These are phyloP conservation scores for Chenopodium suecicum DNA, from an alignment of 148 eudicot genomes.

Conservation along the genomic window DNA sequence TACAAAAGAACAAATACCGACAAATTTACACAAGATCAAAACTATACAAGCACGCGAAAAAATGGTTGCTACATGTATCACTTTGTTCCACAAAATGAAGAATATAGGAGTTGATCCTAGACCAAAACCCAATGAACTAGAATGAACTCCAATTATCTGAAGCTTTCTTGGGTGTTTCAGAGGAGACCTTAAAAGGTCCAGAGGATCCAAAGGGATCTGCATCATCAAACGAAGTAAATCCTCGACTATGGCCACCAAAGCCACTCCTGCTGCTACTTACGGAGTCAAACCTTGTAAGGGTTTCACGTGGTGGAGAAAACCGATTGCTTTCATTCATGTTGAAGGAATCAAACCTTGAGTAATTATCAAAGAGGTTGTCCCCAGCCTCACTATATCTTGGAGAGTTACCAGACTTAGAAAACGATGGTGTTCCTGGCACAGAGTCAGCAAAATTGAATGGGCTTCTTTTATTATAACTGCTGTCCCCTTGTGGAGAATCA, in stretches of 20 bases:
- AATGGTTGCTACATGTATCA: slow-evolving; percentile 7
- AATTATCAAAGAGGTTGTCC: slow-evolving; percentile 64
- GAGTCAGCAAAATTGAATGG: slow-evolving; percentile 75
- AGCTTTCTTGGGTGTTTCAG: slow-evolving; percentile 60
- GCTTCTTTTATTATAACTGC: slow-evolving; percentile 49
- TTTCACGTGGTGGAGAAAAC: slow-evolving; percentile 58
- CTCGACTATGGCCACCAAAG: slow-evolving; percentile 55
- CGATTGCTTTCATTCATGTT: slow-evolving; percentile 37
- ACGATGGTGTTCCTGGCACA: slow-evolving; percentile 76
- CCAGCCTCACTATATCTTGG: slow-evolving; percentile 63
- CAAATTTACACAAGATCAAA: slow-evolving; percentile 16
- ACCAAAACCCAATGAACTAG: slow-evolving; percentile 29
- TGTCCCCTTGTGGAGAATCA: slow-evolving; percentile 59
- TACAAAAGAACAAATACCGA: slow-evolving; percentile 12
- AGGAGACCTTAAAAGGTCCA: slow-evolving; percentile 81
- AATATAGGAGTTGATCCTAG: neutral
- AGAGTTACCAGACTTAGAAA: slow-evolving; percentile 68
- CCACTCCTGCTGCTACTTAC: slow-evolving; percentile 58
- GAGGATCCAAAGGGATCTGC: slow-evolving; percentile 87
- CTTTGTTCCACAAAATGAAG: neutral
- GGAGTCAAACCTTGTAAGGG: slow-evolving; percentile 75
- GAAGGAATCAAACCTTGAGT: slow-evolving; percentile 58
- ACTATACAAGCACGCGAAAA: slow-evolving; percentile 30
- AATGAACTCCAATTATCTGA: slow-evolving; percentile 81
- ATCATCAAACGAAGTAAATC: slow-evolving; percentile 84